Base-by-base conservation (phyloP, 768 basidiomycete genomes). In the Boletus tomentosulus region DNA sequence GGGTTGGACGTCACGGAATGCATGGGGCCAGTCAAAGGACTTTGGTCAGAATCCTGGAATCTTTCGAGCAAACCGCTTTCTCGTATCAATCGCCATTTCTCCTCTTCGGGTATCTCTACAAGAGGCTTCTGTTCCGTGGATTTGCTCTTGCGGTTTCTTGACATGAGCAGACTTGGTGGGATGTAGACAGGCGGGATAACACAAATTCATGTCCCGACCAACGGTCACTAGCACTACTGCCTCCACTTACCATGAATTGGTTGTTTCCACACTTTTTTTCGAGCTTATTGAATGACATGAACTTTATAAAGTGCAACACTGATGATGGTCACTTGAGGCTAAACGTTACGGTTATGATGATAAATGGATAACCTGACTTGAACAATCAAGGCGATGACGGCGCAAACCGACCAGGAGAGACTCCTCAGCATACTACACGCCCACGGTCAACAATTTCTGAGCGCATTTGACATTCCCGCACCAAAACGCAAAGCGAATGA, bases 51-150 rank as follows among this genome's bases (percentile, higher is more conserved):
- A 50, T 59, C 57, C 2, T 56, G 46, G 57, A 72, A 54, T 53
- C 73, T 71, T 48, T 78, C 71, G 13, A 87, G 72, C 47, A 86
- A 68, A 16, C 86, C 87, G 13, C 82, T 78, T 57, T 89, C 75
- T 10, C 81, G 79, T 59, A 91, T 79, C 35, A 92, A 68, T 12
- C 88, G 80, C 87, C 85, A 86, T 76, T 91, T 82, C 66, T 92
- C 89, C 2, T 86, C 82, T 63, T 88, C 83, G 4, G 87, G 65
- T 35, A 92, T 83, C 35, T 84, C 77, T 42, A 79, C 54, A n/a
- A 61, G 48, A 50, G 61, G 61, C 51, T 54, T 59, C 30, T 59
- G 55, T 30, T 27, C 53, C 27, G 57, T 60, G 43, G 46, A 16
- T 27, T 48, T 57, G 52, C 25, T 56, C 47, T 67, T 66, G 55